These are phyloP conservation scores for Murraya paniculata DNA, from an alignment of 345 rosid genomes.

Conservation along the genomic window DNA sequence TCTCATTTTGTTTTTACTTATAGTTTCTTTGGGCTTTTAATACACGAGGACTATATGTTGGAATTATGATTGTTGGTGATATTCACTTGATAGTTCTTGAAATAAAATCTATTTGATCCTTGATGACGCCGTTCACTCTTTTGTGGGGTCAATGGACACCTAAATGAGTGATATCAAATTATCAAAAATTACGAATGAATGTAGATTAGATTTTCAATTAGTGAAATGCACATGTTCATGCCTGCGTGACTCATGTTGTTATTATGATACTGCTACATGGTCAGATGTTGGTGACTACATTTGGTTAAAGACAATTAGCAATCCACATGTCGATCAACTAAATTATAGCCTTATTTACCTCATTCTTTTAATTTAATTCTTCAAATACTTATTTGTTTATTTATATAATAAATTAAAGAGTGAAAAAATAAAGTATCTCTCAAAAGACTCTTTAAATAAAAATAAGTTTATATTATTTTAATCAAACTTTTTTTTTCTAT, in stretches of 20 bases:
- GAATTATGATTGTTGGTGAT: slow-evolving; percentile 7
- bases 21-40: slow-evolving; percentile 2
- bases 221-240: slow-evolving; percentile 13
- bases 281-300: not conserved
- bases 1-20: not conserved
- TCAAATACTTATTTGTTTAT: too few relatives aligned
- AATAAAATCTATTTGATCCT: not conserved
- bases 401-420: too few relatives aligned
- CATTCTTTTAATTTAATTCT: too few relatives aligned
- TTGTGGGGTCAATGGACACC: not conserved
- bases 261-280: not conserved
- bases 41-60: slow-evolving; percentile 10
- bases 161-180: not conserved
- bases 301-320: too few relatives aligned
- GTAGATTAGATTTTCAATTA: not conserved
- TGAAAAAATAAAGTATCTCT: too few relatives aligned
- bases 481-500: too few relatives aligned
- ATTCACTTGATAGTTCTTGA: not conserved
- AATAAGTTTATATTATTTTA: too few relatives aligned
- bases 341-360: too few relatives aligned
- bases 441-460: too few relatives aligned
- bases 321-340: too few relatives aligned
- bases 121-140: slow-evolving; percentile 4
- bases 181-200: not conserved
- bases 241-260: not conserved